Evolutionary conservation across 140 eudicot genomes (phyloP).

Genomic region (Flaveria floridana): DNA sequence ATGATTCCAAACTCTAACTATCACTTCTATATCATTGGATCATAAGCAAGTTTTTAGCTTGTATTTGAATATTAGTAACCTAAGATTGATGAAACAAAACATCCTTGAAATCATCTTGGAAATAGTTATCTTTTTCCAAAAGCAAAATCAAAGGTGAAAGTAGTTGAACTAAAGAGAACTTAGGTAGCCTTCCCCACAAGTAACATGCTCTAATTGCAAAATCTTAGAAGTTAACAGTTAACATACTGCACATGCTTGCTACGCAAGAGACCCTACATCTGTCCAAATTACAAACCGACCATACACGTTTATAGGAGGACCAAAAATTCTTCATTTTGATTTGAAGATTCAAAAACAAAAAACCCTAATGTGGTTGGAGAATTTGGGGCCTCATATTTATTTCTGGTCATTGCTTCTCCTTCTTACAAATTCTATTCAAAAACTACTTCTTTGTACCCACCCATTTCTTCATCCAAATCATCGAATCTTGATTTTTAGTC

Average conservation of each 20-base stretch:
- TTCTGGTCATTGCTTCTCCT: slow-evolving; percentile 51
- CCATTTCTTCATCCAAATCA: slow-evolving; percentile 43
- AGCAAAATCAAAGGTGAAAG: slow-evolving; percentile 22
- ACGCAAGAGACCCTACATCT: slow-evolving; percentile 29
- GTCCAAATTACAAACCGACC: slow-evolving; percentile 33
- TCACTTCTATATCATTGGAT: too few species aligned
- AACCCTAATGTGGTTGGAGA: slow-evolving; percentile 39
- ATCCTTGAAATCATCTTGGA: neutral
- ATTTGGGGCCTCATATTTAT: slow-evolving; percentile 61
- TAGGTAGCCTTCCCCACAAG: slow-evolving; percentile 36
- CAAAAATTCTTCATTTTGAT: slow-evolving; percentile 21
- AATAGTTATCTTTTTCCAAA: slow-evolving; percentile 11
- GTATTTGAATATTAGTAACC: neutral
- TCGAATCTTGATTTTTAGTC: slow-evolving; percentile 32
- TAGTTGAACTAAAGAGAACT: slow-evolving; percentile 28
- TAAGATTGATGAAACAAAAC: neutral
- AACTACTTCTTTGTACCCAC: slow-evolving; percentile 38
- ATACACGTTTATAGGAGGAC: slow-evolving; percentile 27
- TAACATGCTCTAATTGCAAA: slow-evolving; percentile 28
- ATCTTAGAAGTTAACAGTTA: slow-evolving; percentile 15
- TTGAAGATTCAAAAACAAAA: slow-evolving; percentile 29
- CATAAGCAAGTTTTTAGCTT: neutral
- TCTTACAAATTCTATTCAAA: slow-evolving; percentile 28
- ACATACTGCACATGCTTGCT: slow-evolving; percentile 24
- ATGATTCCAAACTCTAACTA: too few species aligned